A percentile compares a stretch with the other conserved stretches of the same genome.
These are phyloP conservation scores for Candida tetrigidarum DNA, from an alignment of 1,139 yeast genomes.

Conservation along the genomic window DNA sequence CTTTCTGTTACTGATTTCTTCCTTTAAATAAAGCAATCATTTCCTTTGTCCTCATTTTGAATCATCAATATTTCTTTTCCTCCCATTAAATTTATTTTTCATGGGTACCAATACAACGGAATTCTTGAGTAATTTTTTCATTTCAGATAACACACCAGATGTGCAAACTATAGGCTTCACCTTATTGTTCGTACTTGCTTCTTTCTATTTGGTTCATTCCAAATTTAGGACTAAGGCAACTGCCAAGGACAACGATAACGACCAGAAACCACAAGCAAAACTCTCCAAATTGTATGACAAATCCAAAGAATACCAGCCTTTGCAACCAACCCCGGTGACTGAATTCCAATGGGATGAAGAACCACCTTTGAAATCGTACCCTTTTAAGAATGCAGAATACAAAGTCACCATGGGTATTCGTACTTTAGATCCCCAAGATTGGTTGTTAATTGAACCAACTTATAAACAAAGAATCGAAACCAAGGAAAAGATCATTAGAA, in stretches of 20 bases:
- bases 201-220: background rate
- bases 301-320: conserved; percentile 5
- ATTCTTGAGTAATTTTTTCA: background rate
- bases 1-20: background rate
- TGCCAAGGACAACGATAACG: no score
- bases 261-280: background rate
- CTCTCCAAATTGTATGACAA: conserved; percentile 8
- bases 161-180: conserved; percentile 7
- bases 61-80: no score
- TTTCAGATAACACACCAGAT: background rate
- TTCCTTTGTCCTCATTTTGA: background rate
- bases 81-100: background rate
- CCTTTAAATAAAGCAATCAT: no score
- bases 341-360: conserved; percentile 22
- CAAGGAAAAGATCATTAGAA: conserved; percentile 44
- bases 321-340: conserved; percentile 9
- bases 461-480: conserved; percentile 51
- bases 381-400: conserved; percentile 22
- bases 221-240: background rate
- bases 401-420: conserved; percentile 72
- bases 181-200: background rate
- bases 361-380: conserved; percentile 23
- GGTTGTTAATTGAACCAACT: conserved; percentile 70
- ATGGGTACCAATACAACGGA: conserved; percentile 6
- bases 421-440: conserved; percentile 57